Conservation (phyloP, 2,329 filamentous ascomycete species). For the Ophiostoma himal-ulmi region DNA sequence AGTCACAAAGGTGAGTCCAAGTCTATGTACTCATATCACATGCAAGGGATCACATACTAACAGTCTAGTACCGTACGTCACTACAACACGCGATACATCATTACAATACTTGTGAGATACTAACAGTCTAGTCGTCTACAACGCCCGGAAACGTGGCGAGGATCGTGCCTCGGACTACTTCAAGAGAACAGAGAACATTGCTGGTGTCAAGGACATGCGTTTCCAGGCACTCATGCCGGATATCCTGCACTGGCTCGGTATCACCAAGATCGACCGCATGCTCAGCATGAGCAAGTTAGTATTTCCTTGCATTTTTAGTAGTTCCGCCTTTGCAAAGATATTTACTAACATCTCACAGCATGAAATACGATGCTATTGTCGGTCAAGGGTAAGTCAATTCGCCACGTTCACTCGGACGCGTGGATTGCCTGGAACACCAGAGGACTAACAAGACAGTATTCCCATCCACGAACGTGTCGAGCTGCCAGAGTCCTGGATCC, state of each 20-base stretch:
- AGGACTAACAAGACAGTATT: conserved; percentile 44
- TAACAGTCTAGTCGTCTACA: conserved; percentile 55
- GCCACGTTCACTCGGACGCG: background rate
- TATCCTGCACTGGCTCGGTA: conserved; percentile 95
- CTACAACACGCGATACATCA: background rate
- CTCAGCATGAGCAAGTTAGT: conserved; percentile 92
- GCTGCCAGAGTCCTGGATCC: conserved; percentile 89
- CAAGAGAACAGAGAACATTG: conserved; percentile 95
- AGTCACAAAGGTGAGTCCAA: conserved; percentile 70
- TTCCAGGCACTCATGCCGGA: conserved; percentile 98
- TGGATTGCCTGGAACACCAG: background rate
- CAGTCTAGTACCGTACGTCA: conserved; percentile 26
- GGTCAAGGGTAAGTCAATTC: conserved; percentile 58
- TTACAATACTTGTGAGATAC: background rate
- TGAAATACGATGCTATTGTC: conserved; percentile 88
- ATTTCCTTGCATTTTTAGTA: background rate
- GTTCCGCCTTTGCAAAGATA: background rate
- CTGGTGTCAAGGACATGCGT: conserved; percentile 92
- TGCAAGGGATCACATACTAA: background rate
- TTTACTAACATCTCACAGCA: conserved; percentile 44
- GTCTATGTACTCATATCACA: background rate
- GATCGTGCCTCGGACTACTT: conserved; percentile 90
- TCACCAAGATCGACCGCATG: conserved; percentile 98
- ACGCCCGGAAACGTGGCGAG: conserved; percentile 71
- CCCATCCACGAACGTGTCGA: conserved; percentile 86